Evolutionary conservation across 805 yeast species (phyloP).

Genomic region (Suhomyces vadensis): DNA sequence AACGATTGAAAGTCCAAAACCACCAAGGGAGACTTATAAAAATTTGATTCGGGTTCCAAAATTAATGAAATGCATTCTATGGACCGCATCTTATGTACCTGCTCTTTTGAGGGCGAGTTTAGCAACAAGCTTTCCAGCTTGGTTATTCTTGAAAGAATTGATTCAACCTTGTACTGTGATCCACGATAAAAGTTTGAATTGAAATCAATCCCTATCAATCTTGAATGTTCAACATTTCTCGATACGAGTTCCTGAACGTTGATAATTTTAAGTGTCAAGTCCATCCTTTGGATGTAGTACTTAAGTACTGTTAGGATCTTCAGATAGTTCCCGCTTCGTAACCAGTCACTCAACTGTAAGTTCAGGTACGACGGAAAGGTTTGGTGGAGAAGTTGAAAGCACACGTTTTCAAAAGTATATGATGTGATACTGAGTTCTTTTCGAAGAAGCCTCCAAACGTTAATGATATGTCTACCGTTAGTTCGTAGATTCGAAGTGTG

Average conservation of each 20-base stretch:
- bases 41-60: conserved; percentile 86
- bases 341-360: conserved; percentile 45
- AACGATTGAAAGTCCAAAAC: conserved; percentile 93
- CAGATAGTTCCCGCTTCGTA: conserved; percentile 38
- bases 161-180: conserved; percentile 92
- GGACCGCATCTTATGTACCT: conserved; percentile 82
- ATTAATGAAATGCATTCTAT: conserved; percentile 86
- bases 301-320: conserved; percentile 37
- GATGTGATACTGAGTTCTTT: conserved; percentile 61
- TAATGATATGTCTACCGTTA: conserved; percentile 80
- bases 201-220: conserved; percentile 87
- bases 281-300: conserved; percentile 49
- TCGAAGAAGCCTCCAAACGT: conserved; percentile 78
- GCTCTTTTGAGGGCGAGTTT: conserved; percentile 74
- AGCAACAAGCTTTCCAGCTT: conserved; percentile 73
- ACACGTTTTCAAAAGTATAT: conserved; percentile 76
- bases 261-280: conserved; percentile 48
- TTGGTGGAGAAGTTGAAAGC: conserved; percentile 64
- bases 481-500: conserved; percentile 71
- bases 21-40: conserved; percentile 83
- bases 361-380: conserved; percentile 64
- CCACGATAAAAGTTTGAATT: conserved; percentile 86
- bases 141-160: conserved; percentile 71
- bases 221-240: conserved; percentile 76
- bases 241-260: conserved; percentile 65